Percentiles rank a stretch among this genome's conserved stretches.
phyloP scores from a whole-genome alignment of 768 basidiomycete genomes.

The Leccinum sublutescens region DNA sequence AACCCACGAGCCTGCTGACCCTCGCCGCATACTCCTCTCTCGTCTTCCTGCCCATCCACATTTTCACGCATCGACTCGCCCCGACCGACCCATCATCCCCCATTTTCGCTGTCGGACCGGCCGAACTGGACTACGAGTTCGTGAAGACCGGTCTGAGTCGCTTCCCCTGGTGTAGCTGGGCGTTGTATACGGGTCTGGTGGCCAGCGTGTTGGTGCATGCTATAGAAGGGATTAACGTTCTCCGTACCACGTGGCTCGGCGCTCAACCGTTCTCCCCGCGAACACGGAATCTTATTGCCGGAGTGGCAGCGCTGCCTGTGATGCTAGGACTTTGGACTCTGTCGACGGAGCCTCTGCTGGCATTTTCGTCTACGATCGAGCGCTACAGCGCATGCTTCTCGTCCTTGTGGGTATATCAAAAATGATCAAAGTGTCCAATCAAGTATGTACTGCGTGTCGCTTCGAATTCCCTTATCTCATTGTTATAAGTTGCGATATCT shows the following conservation, averaged over 20 bases:
- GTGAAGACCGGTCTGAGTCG: constrained; percentile 66
- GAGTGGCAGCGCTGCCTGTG: constrained; percentile 47
- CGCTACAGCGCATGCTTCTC: constrained; percentile 54
- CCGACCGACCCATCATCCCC: constrained; percentile 40
- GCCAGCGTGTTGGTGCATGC: constrained; percentile 56
- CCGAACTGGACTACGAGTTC: constrained; percentile 80
- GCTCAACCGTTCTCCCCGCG: constrained; percentile 9
- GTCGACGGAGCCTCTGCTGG: constrained; percentile 56
- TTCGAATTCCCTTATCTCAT: background rate
- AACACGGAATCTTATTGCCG: constrained; percentile 32
- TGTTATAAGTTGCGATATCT: background rate
- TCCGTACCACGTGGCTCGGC: constrained; percentile 48
- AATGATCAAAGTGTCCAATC: constrained; percentile 7
- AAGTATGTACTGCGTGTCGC: background rate
- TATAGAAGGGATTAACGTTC: constrained; percentile 54
- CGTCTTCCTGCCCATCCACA: constrained; percentile 66
- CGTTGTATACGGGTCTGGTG: constrained; percentile 63
- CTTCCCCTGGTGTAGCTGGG: constrained; percentile 63
- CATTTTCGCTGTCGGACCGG: constrained; percentile 15
- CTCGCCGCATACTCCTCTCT: constrained; percentile 62
- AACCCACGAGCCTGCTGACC: constrained; percentile 46
- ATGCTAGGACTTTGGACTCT: constrained; percentile 54
- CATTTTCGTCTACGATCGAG: constrained; percentile 47
- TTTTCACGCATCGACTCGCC: constrained; percentile 66
- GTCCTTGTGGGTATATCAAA: constrained; percentile 46